Evolutionary conservation across 2,329 filamentous ascomycete species (phyloP).

Genomic region (Thermomyces lanuginosus): DNA sequence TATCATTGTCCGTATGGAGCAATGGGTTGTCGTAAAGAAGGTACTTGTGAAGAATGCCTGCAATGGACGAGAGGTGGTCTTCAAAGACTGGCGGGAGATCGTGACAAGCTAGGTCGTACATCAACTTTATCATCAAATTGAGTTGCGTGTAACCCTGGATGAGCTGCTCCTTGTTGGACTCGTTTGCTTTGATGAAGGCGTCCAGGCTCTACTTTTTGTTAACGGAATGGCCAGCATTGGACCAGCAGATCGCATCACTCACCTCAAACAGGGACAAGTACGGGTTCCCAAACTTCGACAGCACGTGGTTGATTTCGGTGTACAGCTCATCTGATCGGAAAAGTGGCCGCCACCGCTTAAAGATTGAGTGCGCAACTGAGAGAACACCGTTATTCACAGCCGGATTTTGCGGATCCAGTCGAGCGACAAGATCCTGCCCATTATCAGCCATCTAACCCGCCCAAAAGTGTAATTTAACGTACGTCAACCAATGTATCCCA

Average conservation of each 20-base stretch:
- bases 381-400: constrained; percentile 84
- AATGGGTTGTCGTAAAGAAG: constrained; percentile 74
- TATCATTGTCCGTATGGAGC: constrained; percentile 72
- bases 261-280: constrained; percentile 68
- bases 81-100: constrained; percentile 92
- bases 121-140: constrained; percentile 75
- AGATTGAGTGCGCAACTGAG: constrained; percentile 96
- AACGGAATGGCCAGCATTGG: constrained; percentile 6
- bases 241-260: constrained; percentile 14
- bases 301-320: constrained; percentile 90
- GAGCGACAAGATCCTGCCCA: constrained; percentile 63
- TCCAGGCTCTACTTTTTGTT: constrained; percentile 28
- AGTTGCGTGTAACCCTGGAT: constrained; percentile 69
- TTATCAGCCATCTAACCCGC: constrained; percentile 5
- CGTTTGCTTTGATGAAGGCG: constrained; percentile 51
- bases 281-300: constrained; percentile 65
- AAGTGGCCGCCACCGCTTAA: constrained; percentile 84
- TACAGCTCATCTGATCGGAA: constrained; percentile 88
- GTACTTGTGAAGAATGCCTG: constrained; percentile 76
- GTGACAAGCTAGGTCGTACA: constrained; percentile 95
- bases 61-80: constrained; percentile 64
- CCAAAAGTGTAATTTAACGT: constrained; percentile 13
- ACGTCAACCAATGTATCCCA: constrained; percentile 93
- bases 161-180: constrained; percentile 56
- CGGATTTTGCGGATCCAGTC: constrained; percentile 65